These are phyloP conservation scores for Dryas alaskensis DNA, from an alignment of 306 rosid species.

Conservation along the genomic window DNA sequence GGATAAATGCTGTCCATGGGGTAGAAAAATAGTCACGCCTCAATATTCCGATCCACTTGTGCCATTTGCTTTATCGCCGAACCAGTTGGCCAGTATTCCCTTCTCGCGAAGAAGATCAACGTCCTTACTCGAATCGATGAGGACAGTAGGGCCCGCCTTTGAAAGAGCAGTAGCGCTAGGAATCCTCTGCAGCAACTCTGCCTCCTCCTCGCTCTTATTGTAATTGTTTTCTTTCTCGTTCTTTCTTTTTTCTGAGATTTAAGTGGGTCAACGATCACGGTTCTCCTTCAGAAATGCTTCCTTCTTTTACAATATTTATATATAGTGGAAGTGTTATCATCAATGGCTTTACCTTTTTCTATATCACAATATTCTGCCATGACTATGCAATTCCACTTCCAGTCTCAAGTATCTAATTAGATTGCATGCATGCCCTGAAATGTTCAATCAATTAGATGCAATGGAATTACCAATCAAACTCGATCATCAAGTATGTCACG, in stretches of 20 bases:
- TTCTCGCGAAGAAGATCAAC: slow-evolving; percentile 9
- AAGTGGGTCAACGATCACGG: not conserved
- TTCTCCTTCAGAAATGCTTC: not conserved
- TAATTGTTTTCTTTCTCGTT: no score
- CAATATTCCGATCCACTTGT: not conserved
- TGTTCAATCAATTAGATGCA: no score
- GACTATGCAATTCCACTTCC: no score
- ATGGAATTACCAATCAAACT: no score
- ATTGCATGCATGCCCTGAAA: no score
- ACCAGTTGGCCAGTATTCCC: not conserved
- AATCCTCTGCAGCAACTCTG: slow-evolving; percentile 2
- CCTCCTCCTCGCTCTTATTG: no score
- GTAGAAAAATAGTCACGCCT: slow-evolving; percentile 19
- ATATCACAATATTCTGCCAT: no score
- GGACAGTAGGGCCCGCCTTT: slow-evolving; percentile 6
- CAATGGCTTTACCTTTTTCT: no score
- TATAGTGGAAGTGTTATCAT: no score
- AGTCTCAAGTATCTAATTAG: no score
- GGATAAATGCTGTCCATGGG: slow-evolving; percentile 21
- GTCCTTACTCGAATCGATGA: slow-evolving; percentile 5
- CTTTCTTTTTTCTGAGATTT: not conserved
- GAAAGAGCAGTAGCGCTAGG: not conserved
- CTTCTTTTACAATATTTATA: no score
- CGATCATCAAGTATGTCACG: rapidly evolving
- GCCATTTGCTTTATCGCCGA: not conserved